Base-by-base conservation (phyloP, 208 protist species). In the Angomonas deanei region DNA sequence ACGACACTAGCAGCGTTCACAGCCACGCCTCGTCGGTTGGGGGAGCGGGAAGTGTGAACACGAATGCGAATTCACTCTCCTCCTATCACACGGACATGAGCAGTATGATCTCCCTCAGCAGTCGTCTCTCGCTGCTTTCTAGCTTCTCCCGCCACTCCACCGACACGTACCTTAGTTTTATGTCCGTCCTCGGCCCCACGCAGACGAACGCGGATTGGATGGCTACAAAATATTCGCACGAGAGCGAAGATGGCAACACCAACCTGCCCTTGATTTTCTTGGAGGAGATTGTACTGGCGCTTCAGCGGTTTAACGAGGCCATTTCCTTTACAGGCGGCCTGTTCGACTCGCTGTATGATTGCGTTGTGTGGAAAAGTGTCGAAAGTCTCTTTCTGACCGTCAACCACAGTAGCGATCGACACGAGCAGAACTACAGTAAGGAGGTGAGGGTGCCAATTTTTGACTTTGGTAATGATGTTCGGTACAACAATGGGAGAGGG, bases 231-330 rank as follows among this genome's bases (percentile, higher is more conserved):
- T 64, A 83, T 46, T 24, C 78, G 27, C 84, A 94, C 71, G 82
- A 94, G 58, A 91, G 84, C 0, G 84, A 76, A 39, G 90, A 96
- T 65, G 82, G 80, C 38, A 96, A 96, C 69, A 92, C 86, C 11
- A 93, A 93, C 61, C 68, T 96, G 54, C 86, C 90, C 11, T 70
- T 96, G 8, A 93, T 96, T 56, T 72, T 96, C 15, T 68, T 96
- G 19, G 90, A 96, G 72, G 78, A 93, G 67, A 68, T 91, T 10
- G 74, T 73, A 13, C 64, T 96, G 21, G 80, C 61, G 1, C 57
- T 96, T 17, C 66, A 92, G 54, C 53, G 70, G 26, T 88, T 92
- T 27, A 21, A 27, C 33, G 21, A 19, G 3, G 5, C 5, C 30
- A 27, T 61, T 47, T 6, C 8, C 17, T 17, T 11, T 1, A 1